Evolutionary conservation across 2,329 filamentous ascomycete genomes (phyloP).

Genomic region (Emydomyces testavorans): DNA sequence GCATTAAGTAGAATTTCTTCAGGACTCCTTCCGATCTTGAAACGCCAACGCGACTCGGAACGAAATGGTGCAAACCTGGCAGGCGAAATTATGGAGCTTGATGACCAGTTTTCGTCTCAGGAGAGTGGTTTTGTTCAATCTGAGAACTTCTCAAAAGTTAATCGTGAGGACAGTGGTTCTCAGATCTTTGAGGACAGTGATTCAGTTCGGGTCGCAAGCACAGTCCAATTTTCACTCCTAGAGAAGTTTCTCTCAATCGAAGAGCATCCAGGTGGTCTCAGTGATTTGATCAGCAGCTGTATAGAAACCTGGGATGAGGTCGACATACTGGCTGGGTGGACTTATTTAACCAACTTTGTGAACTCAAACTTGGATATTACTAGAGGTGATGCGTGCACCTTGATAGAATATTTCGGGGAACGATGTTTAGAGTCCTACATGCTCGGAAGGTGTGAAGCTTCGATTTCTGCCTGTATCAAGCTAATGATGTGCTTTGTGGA

Average conservation of each 20-base stretch:
- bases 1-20: constrained; percentile 22
- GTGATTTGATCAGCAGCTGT: constrained; percentile 25
- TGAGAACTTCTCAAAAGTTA: constrained; percentile 21
- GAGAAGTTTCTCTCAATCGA: constrained; percentile 15
- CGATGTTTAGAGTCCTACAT: constrained; percentile 43
- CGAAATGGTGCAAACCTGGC: constrained; percentile 13
- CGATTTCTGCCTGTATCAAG: constrained; percentile 55
- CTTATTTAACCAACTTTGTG: constrained; percentile 24
- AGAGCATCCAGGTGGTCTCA: neutral
- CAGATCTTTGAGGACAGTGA: constrained; percentile 24
- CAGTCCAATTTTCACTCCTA: constrained; percentile 27
- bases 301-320: constrained; percentile 27
- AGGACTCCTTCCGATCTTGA: constrained; percentile 25
- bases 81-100: constrained; percentile 35
- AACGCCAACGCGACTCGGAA: constrained; percentile 21
- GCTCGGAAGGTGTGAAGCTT: constrained; percentile 63
- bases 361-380: constrained; percentile 18
- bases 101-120: constrained; percentile 27
- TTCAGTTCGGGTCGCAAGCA: constrained; percentile 30
- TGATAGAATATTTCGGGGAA: constrained; percentile 41
- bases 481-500: constrained; percentile 53
- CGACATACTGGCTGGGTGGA: constrained; percentile 30
- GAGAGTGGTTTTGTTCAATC: constrained; percentile 19
- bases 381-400: constrained; percentile 30
- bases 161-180: constrained; percentile 23